These are phyloP conservation scores for Psidium friedrichsthalianum DNA, from an alignment of 345 rosid genomes.

Conservation along the genomic window DNA sequence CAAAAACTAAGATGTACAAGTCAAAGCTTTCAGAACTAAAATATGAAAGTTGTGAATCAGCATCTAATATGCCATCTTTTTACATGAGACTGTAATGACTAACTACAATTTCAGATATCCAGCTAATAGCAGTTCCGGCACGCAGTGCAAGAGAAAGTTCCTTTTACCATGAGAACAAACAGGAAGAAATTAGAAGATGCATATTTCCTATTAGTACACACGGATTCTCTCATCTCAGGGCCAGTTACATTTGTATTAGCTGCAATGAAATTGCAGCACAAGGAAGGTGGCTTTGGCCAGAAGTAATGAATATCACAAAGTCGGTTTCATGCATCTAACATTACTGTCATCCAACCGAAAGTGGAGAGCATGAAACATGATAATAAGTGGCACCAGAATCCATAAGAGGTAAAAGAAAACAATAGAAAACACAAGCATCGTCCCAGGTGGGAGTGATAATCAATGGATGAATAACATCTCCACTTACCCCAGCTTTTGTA, in stretches of 20 bases:
- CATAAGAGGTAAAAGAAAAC: neutral
- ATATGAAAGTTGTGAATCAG: neutral
- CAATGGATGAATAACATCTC: neutral
- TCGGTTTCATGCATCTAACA: neutral
- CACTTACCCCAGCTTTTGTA: slow-evolving; percentile 81
- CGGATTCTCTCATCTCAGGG: neutral
- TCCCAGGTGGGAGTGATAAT: neutral
- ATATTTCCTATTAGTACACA: neutral
- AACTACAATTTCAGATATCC: neutral
- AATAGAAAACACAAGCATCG: neutral
- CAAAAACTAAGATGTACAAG: neutral
- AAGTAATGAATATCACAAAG: neutral
- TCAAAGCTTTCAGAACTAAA: neutral
- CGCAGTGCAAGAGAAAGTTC: neutral
- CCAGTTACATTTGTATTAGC: neutral
- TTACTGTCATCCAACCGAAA: neutral
- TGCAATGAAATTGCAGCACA: neutral
- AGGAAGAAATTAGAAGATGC: neutral
- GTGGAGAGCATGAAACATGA: neutral
- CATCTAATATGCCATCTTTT: neutral
- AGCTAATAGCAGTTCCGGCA: neutral
- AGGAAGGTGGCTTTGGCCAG: neutral
- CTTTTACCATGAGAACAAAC: neutral
- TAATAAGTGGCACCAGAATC: neutral
- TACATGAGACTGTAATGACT: neutral